phyloP scores from a whole-genome alignment of 495 filamentous ascomycete species.

The Tetracladium marchalianum region DNA sequence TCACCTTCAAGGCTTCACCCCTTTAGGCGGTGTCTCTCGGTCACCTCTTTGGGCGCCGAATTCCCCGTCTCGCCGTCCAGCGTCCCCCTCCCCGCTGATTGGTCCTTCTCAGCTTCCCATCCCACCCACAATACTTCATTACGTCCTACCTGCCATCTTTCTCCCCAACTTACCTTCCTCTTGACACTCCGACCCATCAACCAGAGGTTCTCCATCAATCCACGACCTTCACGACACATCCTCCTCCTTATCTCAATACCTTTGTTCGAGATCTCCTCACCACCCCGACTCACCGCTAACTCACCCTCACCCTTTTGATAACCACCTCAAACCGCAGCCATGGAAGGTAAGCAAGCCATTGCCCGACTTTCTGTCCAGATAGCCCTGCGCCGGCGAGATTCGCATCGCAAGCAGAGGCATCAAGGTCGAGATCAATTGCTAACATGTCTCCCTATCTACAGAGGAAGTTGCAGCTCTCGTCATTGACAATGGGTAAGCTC shows the following conservation, averaged over 20 bases:
- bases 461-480: conserved; percentile 99
- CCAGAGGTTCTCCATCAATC: conserved; percentile 21
- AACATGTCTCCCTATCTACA: conserved; percentile 44
- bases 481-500: conserved; percentile 99
- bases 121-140: conserved; percentile 39
- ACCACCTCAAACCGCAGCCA: conserved; percentile 42
- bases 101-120: conserved; percentile 36
- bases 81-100: conserved; percentile 24
- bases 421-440: conserved; percentile 34
- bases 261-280: neutral
- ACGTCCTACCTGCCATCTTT: too few relatives aligned
- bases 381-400: conserved; percentile 12
- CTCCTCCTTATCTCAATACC: conserved; percentile 21
- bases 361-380: conserved; percentile 19
- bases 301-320: conserved; percentile 25
- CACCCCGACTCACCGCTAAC: conserved; percentile 11
- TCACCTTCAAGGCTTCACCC: too few relatives aligned
- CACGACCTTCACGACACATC: conserved; percentile 25
- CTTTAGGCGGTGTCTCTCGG: too few relatives aligned
- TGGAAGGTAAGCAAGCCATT: conserved; percentile 64
- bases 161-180: conserved; percentile 30
- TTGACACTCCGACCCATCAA: conserved; percentile 22
- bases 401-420: conserved; percentile 22
- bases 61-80: conserved; percentile 25
- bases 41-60: conserved; percentile 17